Evolutionary conservation across 352 stramenopile species (phyloP).

Genomic region (Globisporangium lucens): DNA sequence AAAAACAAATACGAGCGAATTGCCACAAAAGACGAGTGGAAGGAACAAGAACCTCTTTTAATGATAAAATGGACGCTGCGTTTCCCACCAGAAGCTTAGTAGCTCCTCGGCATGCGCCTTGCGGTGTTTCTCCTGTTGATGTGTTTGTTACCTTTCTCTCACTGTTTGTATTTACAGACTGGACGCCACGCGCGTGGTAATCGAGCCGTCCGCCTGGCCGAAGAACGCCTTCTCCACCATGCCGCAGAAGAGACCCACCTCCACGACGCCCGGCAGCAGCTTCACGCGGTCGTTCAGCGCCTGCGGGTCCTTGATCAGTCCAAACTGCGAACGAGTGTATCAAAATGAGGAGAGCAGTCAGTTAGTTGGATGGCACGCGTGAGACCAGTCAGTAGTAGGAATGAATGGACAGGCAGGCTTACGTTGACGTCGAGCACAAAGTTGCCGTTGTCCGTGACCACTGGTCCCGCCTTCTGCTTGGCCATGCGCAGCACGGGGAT

Average conservation of each 20-base stretch:
- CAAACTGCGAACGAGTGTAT: slow-evolving; percentile 39
- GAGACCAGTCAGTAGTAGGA: background rate
- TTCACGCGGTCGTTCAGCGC: slow-evolving; percentile 68
- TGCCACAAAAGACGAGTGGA: background rate
- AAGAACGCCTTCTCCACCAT: slow-evolving; percentile 90
- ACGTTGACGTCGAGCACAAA: slow-evolving; percentile 88
- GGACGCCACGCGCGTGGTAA: slow-evolving; percentile 56
- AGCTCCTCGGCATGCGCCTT: background rate
- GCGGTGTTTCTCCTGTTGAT: background rate
- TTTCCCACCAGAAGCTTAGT: background rate
- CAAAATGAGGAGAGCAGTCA: background rate
- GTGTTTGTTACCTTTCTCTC: background rate
- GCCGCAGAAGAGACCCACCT: slow-evolving; percentile 86
- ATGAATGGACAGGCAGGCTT: background rate
- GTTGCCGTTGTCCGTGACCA: slow-evolving; percentile 97
- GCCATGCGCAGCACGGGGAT: slow-evolving; percentile 76
- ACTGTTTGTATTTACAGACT: slow-evolving; percentile 19
- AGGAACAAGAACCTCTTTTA: background rate
- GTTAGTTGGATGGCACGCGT: background rate
- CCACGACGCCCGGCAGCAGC: slow-evolving; percentile 83
- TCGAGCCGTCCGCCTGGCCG: slow-evolving; percentile 76
- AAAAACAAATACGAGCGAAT: background rate
- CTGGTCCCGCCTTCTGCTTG: slow-evolving; percentile 92
- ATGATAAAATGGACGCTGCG: background rate
- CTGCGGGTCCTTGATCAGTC: slow-evolving; percentile 63